Percentiles rank a stretch among this genome's conserved stretches.
These are phyloP conservation scores for Bathelium albidoporum DNA, from an alignment of 495 filamentous ascomycete species.

Conservation along the genomic window DNA sequence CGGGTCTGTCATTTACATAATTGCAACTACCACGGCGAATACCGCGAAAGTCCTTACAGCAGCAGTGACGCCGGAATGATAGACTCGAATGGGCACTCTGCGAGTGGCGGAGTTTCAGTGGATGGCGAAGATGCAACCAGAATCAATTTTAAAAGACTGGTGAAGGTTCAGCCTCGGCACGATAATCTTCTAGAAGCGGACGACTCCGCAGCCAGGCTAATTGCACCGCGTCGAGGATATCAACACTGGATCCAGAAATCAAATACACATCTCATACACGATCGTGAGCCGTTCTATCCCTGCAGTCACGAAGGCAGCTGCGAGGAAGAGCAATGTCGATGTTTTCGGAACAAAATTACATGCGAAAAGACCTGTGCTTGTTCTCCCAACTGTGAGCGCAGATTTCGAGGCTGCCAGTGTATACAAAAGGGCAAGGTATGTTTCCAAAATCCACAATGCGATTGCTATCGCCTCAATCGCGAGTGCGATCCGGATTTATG, in stretches of 20 bases:
- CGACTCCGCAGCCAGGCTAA: neutral
- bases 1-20: constrained; percentile 19
- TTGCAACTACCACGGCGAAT: constrained; percentile 27
- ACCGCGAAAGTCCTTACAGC: neutral
- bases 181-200: neutral
- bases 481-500: constrained; percentile 67
- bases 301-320: constrained; percentile 32
- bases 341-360: constrained; percentile 41
- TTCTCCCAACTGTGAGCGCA: constrained; percentile 45
- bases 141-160: constrained; percentile 9
- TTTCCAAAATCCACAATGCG: constrained; percentile 40
- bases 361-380: constrained; percentile 63
- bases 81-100: neutral
- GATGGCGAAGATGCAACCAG: constrained; percentile 11
- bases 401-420: constrained; percentile 59
- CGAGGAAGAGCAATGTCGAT: constrained; percentile 41
- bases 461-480: constrained; percentile 49
- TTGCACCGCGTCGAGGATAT: neutral
- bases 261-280: constrained; percentile 13
- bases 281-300: constrained; percentile 28
- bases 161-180: neutral
- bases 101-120: constrained; percentile 16
- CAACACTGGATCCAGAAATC: neutral
- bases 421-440: constrained; percentile 37
- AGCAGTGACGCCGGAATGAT: neutral